Percentiles rank a stretch among this genome's conserved stretches.
Evolutionary conservation across 2,329 filamentous ascomycete genomes (phyloP).

Genomic region (Tolypocladium cylindrosporum): DNA sequence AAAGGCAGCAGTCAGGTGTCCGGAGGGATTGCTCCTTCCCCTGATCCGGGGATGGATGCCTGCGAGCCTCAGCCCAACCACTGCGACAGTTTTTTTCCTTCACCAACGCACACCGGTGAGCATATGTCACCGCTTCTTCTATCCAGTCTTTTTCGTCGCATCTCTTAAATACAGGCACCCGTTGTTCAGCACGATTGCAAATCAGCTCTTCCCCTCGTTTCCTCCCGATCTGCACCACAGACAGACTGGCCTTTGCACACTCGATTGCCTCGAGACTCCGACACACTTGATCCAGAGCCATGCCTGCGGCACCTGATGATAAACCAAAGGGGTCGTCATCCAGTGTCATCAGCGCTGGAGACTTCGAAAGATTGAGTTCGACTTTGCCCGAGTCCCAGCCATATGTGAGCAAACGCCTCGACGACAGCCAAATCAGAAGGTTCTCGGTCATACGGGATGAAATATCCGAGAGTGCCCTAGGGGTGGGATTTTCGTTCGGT

Average conservation of each 20-base stretch:
- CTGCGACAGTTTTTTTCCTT: background rate
- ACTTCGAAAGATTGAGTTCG: background rate
- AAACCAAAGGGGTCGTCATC: background rate
- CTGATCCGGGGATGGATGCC: background rate
- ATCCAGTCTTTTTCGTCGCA: background rate
- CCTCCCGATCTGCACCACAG: background rate
- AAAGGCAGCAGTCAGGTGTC: background rate
- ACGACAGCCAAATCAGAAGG: background rate
- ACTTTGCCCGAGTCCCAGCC: background rate
- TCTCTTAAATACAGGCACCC: too few species aligned
- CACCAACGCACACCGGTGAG: background rate
- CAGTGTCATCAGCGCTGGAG: background rate
- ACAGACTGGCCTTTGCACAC: background rate
- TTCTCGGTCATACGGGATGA: background rate
- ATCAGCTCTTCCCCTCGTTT: background rate
- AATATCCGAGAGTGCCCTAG: constrained; percentile 5
- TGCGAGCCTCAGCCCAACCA: background rate
- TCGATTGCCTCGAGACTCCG: background rate
- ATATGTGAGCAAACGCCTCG: background rate
- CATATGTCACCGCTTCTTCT: background rate
- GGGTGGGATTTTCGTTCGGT: constrained; percentile 9
- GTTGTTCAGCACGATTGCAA: background rate
- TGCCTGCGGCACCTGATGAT: background rate
- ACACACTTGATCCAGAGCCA: background rate
- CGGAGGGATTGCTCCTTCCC: background rate